A percentile compares a stretch with the other conserved stretches of the same genome.
These are phyloP conservation scores for Colletotrichum musicola DNA, from an alignment of 2,329 filamentous ascomycete species.

Conservation along the genomic window DNA sequence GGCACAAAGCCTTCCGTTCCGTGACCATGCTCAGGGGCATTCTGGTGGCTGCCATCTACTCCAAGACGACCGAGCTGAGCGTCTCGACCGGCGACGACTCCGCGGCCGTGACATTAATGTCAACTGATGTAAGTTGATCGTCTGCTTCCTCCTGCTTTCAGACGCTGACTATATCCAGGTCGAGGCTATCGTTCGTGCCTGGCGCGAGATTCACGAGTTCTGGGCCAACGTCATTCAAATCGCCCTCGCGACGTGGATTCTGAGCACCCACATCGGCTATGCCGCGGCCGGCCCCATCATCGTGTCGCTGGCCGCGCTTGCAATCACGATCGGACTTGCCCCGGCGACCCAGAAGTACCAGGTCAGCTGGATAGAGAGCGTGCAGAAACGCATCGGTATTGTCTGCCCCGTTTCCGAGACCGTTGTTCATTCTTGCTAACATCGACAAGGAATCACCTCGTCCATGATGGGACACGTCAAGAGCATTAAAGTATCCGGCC, in stretches of 20 bases:
- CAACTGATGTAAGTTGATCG: slow-evolving; percentile 45
- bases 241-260: slow-evolving; percentile 48
- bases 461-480: slow-evolving; percentile 64
- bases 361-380: slow-evolving; percentile 60
- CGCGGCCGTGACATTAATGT: slow-evolving; percentile 45
- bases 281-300: slow-evolving; percentile 50
- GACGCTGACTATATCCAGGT: slow-evolving; percentile 43
- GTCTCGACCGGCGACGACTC: slow-evolving; percentile 39
- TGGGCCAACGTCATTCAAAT: slow-evolving; percentile 54
- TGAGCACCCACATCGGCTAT: slow-evolving; percentile 50
- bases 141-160: not conserved
- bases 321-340: slow-evolving; percentile 44
- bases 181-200: slow-evolving; percentile 52
- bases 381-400: slow-evolving; percentile 61
- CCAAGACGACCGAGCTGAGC: slow-evolving; percentile 42
- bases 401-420: too few relatives aligned
- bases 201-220: slow-evolving; percentile 52
- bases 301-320: slow-evolving; percentile 45
- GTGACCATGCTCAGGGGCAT: slow-evolving; percentile 45
- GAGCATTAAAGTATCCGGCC: slow-evolving; percentile 63
- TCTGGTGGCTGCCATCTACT: slow-evolving; percentile 45
- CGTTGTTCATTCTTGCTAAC: slow-evolving; percentile 35
- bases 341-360: slow-evolving; percentile 47
- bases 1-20: slow-evolving; percentile 43
- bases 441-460: slow-evolving; percentile 54